These are phyloP conservation scores for Podospora pseudoanserina DNA, from an alignment of 495 filamentous ascomycete genomes.

Conservation along the genomic window DNA sequence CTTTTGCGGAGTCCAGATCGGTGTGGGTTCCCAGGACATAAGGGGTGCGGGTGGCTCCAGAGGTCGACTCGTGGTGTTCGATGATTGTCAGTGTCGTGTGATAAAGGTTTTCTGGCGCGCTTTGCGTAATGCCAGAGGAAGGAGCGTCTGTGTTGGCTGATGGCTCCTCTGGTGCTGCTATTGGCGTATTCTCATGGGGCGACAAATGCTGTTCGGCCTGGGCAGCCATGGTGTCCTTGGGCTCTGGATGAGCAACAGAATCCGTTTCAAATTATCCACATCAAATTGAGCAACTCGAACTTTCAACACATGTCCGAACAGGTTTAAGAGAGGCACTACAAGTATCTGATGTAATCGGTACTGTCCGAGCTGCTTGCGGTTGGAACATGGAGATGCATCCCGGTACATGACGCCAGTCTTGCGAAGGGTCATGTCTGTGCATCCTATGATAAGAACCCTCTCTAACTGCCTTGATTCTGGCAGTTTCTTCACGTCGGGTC, in stretches of 20 bases:
- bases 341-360: not conserved
- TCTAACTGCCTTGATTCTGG: not conserved
- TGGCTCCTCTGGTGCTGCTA: not conserved
- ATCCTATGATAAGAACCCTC: not conserved
- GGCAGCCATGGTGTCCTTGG: not conserved
- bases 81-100: slow-evolving; percentile 40
- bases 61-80: slow-evolving; percentile 32
- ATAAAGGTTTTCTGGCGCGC: slow-evolving; percentile 32
- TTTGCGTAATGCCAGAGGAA: not conserved
- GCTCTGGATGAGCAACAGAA: not conserved
- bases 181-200: no score
- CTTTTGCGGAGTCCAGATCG: slow-evolving; percentile 32
- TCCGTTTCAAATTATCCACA: not conserved
- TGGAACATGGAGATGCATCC: not conserved
- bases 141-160: not conserved
- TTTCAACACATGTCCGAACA: not conserved
- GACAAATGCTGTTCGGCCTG: not conserved
- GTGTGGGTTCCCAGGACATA: slow-evolving; percentile 42
- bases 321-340: not conserved
- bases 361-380: not conserved
- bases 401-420: not conserved
- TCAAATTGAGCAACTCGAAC: not conserved
- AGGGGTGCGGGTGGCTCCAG: slow-evolving; percentile 28
- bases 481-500: not conserved
- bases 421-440: not conserved